Conservation (phyloP, 345 rosid genomes). For the Corchorus capsularis region DNA sequence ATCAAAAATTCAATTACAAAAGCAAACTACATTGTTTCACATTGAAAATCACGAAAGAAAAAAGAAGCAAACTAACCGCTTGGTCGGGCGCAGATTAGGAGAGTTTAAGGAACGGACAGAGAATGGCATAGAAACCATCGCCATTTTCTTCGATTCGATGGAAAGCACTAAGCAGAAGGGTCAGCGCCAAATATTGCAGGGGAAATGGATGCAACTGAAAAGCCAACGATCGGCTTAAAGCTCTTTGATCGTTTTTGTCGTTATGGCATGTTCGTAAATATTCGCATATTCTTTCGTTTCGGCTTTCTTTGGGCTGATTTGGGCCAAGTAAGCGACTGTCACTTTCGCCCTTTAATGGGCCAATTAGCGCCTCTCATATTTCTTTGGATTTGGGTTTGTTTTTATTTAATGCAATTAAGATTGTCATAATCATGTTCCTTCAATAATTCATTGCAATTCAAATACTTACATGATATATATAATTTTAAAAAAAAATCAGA, state of each 20-base stretch:
- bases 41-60: background rate
- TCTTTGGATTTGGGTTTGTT: background rate
- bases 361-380: background rate
- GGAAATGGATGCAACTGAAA: background rate
- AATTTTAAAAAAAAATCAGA: too few species aligned
- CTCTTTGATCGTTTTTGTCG: constrained; percentile 6
- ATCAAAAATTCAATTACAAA: background rate
- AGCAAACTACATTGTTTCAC: background rate
- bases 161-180: background rate
- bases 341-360: background rate
- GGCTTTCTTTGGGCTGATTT: background rate
- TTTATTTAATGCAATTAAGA: too few species aligned
- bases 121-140: constrained; percentile 52
- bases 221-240: background rate
- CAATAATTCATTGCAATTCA: constrained; percentile 1
- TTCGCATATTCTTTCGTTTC: constrained; percentile 27
- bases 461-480: background rate
- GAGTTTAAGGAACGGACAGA: constrained; percentile 42
- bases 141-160: constrained; percentile 40
- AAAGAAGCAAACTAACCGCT: constrained; percentile 42
- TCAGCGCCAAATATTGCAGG: constrained; percentile 2
- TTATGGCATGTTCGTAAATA: background rate
- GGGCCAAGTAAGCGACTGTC: background rate
- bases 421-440: background rate
- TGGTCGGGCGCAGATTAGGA: constrained; percentile 45